phyloP scores from a whole-genome alignment of 495 filamentous ascomycete genomes.

The Neurospora hispaniola region DNA sequence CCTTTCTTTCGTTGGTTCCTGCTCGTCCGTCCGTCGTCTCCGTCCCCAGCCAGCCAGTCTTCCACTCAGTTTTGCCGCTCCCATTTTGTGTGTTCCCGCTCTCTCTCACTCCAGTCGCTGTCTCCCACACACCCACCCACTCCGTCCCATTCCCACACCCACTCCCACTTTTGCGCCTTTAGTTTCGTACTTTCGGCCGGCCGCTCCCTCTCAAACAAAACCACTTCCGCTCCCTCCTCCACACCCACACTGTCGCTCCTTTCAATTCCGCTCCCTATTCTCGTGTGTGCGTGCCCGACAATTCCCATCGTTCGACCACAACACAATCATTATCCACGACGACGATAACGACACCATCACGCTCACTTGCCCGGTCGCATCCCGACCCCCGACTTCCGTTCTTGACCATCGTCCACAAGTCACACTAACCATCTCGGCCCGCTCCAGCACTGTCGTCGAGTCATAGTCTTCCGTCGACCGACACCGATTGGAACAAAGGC shows the following conservation, averaged over 20 bases:
- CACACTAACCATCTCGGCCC: not conserved
- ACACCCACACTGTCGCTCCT: constrained; percentile 18
- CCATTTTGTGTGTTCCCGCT: not conserved
- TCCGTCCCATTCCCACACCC: not conserved
- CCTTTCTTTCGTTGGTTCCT: not conserved
- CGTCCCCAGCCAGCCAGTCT: not conserved
- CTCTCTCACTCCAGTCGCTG: not conserved
- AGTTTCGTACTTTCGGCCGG: not conserved
- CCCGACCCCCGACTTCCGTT: not conserved
- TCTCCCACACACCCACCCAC: not conserved
- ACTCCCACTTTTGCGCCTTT: not conserved
- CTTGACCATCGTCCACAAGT: not conserved
- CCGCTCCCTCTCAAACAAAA: constrained; percentile 21
- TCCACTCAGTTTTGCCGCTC: not conserved
- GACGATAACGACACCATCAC: constrained; percentile 2
- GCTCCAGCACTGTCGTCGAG: not conserved
- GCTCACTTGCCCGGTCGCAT: not conserved
- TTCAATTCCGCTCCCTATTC: constrained; percentile 11
- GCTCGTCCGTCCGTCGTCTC: not conserved
- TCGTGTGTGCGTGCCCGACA: constrained; percentile 8
- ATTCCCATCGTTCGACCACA: constrained; percentile 4
- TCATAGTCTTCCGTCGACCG: not conserved
- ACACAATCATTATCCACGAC: constrained; percentile 6
- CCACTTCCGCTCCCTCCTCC: constrained; percentile 16
- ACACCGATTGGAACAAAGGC: constrained; percentile 8